These are phyloP conservation scores for Aquilaria malaccensis DNA, from an alignment of 345 rosid species.

Conservation along the genomic window DNA sequence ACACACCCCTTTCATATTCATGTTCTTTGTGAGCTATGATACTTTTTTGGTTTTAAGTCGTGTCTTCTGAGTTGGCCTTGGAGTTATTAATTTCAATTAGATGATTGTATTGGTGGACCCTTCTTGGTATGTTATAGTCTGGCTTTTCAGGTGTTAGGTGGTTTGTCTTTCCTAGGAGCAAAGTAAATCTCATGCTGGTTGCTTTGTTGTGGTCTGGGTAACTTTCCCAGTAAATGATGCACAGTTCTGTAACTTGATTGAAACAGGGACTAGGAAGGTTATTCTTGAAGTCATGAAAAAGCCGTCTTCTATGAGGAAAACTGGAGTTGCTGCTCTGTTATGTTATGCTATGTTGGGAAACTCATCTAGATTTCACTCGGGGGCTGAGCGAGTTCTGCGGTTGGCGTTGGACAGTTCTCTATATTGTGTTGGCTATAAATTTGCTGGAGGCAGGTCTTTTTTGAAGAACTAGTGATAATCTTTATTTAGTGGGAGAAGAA, in stretches of 20 bases:
- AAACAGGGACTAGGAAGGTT: conserved; percentile 53
- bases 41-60: no score
- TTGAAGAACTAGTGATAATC: not conserved
- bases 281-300: conserved; percentile 59
- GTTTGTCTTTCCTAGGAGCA: no score
- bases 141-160: no score
- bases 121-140: no score
- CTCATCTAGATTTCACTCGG: conserved; percentile 56
- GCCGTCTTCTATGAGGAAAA: conserved; percentile 34
- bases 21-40: no score
- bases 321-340: conserved; percentile 60
- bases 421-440: conserved; percentile 42
- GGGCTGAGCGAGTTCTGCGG: conserved; percentile 43
- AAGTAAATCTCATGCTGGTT: no score
- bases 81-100: no score
- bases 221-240: no score
- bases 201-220: no score
- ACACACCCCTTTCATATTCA: no score
- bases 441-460: conserved; percentile 45
- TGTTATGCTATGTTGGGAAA: conserved; percentile 63
- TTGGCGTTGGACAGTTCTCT: conserved; percentile 45
- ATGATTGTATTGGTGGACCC: no score
- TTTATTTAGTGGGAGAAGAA: not conserved
- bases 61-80: no score
- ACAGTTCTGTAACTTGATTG: conserved; percentile 14